A percentile compares a stretch with the other conserved stretches of the same genome.
Conservation (phyloP, 192 early-diverging fungal species). For the Podila verticillata region DNA sequence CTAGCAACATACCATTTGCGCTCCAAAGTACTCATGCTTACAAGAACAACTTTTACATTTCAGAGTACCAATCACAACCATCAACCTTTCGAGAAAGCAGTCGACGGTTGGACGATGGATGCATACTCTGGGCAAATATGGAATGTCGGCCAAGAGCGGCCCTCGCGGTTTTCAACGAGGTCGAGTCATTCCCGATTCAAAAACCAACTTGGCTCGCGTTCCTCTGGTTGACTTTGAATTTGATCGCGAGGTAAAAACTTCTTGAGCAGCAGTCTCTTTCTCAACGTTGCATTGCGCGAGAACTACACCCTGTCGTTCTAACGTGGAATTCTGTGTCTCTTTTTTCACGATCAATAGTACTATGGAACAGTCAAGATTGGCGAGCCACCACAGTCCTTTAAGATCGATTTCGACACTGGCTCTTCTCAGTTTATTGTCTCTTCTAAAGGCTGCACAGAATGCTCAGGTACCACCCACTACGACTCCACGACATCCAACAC, state of each 20-base stretch:
- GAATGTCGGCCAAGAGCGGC: background rate
- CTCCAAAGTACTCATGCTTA: too few species aligned
- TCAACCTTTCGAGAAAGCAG: background rate
- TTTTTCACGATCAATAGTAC: conserved; percentile 53
- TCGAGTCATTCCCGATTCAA: background rate
- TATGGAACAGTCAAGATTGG: conserved; percentile 71
- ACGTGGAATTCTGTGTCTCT: too few species aligned
- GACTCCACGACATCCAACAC: conserved; percentile 51
- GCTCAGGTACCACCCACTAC: conserved; percentile 45
- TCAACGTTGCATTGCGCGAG: too few species aligned
- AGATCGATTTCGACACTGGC: conserved; percentile 79
- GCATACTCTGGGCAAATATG: conserved; percentile 27
- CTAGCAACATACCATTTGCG: too few species aligned
- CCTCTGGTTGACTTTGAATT: conserved; percentile 23
- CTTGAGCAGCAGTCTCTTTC: background rate
- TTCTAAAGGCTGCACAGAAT: conserved; percentile 22
- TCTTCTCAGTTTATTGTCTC: conserved; percentile 62
- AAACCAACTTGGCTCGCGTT: conserved; percentile 5
- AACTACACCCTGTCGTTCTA: background rate
- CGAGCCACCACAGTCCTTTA: conserved; percentile 71
- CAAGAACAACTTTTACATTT: background rate
- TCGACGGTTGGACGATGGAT: conserved; percentile 25
- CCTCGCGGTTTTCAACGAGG: conserved; percentile 17
- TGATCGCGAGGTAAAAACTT: conserved; percentile 20
- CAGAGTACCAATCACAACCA: conserved; percentile 18